Percentiles rank a stretch among this genome's conserved stretches.
Conservation (phyloP, 176 grass and related monocot species). For the Zizania latifolia region DNA sequence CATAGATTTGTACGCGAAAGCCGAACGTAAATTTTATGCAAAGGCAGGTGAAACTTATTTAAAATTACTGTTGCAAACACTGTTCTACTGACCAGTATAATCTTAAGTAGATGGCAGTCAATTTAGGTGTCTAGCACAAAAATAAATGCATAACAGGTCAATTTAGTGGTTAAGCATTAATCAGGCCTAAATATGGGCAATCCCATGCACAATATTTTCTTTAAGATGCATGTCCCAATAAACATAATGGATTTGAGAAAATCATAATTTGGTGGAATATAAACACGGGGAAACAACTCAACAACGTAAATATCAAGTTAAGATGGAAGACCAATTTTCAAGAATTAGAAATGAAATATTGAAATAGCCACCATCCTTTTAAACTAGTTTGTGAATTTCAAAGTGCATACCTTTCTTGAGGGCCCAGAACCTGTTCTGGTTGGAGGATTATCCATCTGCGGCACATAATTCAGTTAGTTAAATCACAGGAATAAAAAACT, state of each 20-base stretch:
- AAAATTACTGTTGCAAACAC: neutral
- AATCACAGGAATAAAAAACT: neutral
- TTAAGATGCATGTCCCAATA: slow-evolving; percentile 1
- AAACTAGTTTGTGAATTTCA: slow-evolving; percentile 5
- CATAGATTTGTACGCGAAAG: neutral
- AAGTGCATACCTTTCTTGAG: slow-evolving; percentile 78
- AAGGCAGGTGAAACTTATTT: neutral
- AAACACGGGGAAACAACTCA: slow-evolving; percentile 19
- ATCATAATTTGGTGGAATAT: slow-evolving; percentile 2
- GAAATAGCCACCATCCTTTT: neutral
- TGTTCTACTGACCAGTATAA: neutral
- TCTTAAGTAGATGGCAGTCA: neutral
- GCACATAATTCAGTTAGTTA: slow-evolving; percentile 5
- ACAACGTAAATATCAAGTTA: neutral
- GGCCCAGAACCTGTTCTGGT: slow-evolving; percentile 70
- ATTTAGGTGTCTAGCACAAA: neutral
- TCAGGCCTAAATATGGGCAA: neutral
- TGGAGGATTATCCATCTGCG: slow-evolving; percentile 79
- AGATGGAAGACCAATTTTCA: slow-evolving; percentile 7
- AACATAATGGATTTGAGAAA: neutral
- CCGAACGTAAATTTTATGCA: neutral
- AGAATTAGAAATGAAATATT: slow-evolving; percentile 9
- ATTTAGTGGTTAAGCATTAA: neutral
- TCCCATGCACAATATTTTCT: neutral
- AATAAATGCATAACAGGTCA: neutral